Evolutionary conservation across 495 filamentous ascomycete genomes (phyloP).

Genomic region (Tuber umbilicatum): DNA sequence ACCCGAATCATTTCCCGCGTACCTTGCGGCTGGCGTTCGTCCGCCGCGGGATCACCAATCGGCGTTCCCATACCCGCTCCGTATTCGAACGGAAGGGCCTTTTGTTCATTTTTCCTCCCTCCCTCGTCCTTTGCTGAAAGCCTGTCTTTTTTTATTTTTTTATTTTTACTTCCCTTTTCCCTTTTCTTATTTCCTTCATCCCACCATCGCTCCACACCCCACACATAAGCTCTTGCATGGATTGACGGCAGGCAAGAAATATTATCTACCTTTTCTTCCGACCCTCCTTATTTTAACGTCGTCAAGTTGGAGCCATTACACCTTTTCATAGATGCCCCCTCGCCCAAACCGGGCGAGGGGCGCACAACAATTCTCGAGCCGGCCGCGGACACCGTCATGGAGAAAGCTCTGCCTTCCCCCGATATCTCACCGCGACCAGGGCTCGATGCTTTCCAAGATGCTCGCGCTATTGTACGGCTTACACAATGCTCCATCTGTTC

Average conservation of each 20-base stretch:
- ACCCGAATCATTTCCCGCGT: conserved; percentile 22
- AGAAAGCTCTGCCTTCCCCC: conserved; percentile 22
- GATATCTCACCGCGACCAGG: background rate
- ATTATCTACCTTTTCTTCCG: background rate
- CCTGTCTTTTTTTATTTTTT: conserved; percentile 12
- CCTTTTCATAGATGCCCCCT: conserved; percentile 29
- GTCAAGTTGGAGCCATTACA: conserved; percentile 16
- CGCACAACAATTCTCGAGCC: conserved; percentile 19
- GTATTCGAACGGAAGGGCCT: background rate
- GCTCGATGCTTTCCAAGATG: conserved; percentile 48
- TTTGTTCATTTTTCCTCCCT: background rate
- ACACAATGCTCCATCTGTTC: conserved; percentile 73
- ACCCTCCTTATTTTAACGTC: conserved; percentile 22
- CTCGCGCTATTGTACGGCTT: conserved; percentile 58
- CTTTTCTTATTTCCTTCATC: conserved; percentile 15
- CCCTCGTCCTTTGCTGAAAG: background rate
- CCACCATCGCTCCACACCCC: conserved; percentile 2
- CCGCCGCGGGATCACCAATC: background rate
- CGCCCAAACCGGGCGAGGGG: conserved; percentile 25
- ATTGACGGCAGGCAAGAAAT: conserved; percentile 18
- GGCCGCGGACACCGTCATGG: conserved; percentile 19
- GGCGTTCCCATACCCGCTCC: background rate
- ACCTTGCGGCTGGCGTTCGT: conserved; percentile 17
- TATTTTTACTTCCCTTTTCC: conserved; percentile 18
- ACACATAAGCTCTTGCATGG: conserved; percentile 24